These are phyloP conservation scores for Boletus tomentosulus DNA, from an alignment of 768 basidiomycete genomes.

Conservation along the genomic window DNA sequence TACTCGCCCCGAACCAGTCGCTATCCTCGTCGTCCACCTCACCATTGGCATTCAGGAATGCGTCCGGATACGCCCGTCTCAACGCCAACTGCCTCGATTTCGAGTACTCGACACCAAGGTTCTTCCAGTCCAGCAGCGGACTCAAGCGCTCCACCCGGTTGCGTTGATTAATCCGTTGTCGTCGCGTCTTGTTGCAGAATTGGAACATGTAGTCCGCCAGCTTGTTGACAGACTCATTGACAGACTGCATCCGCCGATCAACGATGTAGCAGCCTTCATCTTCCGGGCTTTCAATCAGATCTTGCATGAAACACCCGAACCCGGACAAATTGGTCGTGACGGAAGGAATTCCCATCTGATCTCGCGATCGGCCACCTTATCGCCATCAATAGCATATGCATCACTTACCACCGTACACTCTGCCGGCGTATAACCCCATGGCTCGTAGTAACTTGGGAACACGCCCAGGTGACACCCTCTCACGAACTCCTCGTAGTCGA, in stretches of 20 bases:
- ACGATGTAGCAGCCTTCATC: constrained; percentile 98
- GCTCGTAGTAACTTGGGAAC: constrained; percentile 97
- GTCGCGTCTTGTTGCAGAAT: constrained; percentile 80
- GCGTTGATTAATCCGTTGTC: constrained; percentile 97
- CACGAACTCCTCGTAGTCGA: constrained; percentile 99
- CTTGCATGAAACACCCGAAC: constrained; percentile 98
- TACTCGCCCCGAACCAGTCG: constrained; percentile 43
- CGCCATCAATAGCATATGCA: not conserved
- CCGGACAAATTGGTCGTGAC: constrained; percentile 98
- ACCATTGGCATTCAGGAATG: constrained; percentile 64
- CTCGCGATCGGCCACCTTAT: constrained; percentile 8
- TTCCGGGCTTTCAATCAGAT: constrained; percentile 89
- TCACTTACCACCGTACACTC: constrained; percentile 92
- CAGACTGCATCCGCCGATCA: constrained; percentile 82
- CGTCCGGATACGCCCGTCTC: constrained; percentile 91
- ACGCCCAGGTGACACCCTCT: constrained; percentile 97
- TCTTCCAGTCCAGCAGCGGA: constrained; percentile 97
- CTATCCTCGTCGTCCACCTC: constrained; percentile 45
- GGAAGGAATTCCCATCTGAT: constrained; percentile 93
- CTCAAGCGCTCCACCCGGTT: constrained; percentile 94
- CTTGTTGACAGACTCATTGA: constrained; percentile 88
- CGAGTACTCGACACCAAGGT: constrained; percentile 93
- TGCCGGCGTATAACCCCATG: constrained; percentile 95
- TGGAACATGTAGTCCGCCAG: constrained; percentile 71
- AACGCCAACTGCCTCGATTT: constrained; percentile 92